Evolutionary conservation across 352 stramenopile genomes (phyloP).

Genomic region (Phytophthora ramorum): DNA sequence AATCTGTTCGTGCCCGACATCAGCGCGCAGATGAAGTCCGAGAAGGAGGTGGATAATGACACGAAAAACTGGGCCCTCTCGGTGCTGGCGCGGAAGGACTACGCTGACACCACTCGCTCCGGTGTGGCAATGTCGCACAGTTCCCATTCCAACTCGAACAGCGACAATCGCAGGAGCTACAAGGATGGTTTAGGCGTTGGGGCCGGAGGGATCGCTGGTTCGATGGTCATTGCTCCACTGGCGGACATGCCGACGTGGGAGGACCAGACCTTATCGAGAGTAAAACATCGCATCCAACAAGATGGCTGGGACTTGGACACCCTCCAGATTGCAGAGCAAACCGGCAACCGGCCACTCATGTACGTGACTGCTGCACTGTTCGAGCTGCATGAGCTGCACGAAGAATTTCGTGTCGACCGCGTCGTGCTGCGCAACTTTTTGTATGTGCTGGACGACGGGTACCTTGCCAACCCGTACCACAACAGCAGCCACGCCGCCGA

Average conservation of each 20-base stretch:
- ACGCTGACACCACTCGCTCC: constrained; percentile 60
- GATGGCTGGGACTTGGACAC: constrained; percentile 82
- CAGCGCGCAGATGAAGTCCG: constrained; percentile 79
- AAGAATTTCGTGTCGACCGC: constrained; percentile 78
- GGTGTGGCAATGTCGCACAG: constrained; percentile 66
- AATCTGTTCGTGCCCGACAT: constrained; percentile 88
- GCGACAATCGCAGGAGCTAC: constrained; percentile 62
- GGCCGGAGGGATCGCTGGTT: constrained; percentile 16
- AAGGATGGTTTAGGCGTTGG: constrained; percentile 52
- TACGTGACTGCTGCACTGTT: constrained; percentile 85
- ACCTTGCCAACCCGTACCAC: constrained; percentile 81
- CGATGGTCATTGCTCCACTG: constrained; percentile 47
- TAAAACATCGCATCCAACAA: constrained; percentile 64
- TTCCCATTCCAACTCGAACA: constrained; percentile 81
- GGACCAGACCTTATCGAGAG: constrained; percentile 49
- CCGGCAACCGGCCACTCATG: constrained; percentile 72
- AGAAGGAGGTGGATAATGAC: constrained; percentile 81
- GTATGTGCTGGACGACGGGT: constrained; percentile 79
- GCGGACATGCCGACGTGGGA: constrained; percentile 68
- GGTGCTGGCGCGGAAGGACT: constrained; percentile 78
- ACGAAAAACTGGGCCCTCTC: constrained; percentile 87
- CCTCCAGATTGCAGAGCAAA: constrained; percentile 72
- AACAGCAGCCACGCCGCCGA: constrained; percentile 82
- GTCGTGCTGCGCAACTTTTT: constrained; percentile 82
- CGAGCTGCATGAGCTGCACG: constrained; percentile 80